Evolutionary conservation across 2,329 filamentous ascomycete genomes (phyloP), one percentile per base, ranked within the genome.

Genomic region (Epichloe uncinata): DNA sequence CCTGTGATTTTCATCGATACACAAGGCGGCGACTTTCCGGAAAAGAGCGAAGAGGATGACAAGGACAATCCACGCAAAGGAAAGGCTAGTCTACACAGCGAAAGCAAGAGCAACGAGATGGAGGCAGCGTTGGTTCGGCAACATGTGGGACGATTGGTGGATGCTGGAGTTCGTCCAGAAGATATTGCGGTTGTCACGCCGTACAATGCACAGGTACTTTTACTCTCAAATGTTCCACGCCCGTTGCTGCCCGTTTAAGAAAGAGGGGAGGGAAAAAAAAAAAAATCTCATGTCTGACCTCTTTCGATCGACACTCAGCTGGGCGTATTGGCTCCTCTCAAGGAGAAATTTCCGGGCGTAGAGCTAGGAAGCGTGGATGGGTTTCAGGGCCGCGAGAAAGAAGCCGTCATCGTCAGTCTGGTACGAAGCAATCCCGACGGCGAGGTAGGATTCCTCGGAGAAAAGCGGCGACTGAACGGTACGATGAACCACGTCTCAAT

Each of bases 361-460:
- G 93, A 98, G 66, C 74, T 98, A n/a, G 93, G 93, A 35, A 95
- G 88, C 59, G 87, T 98, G 2, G 93, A 98, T 66, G 93, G 91
- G 2, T 98, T 98, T 64, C 93, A 98, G 66, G 93, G 93, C 35
- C 81, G 93, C 16, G 93, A 98, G 67, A 98, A 98, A 67, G 93
- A 98, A 66, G 93, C 87, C 2, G 84, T 98, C 15, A 78, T 98
- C 38, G 83, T 98, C 47, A 95, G 85, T 65, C 76, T 97, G n/a
- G 93, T 98, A 50, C 78, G 93, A 56, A 96, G 90, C 67, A 98
- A 98, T 63, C 57, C 80, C 5, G 79, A 89, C 45, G 81, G 83
- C 47, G 89, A 97, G 64, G 90, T 97, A 13, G 93, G 93, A 9
- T 98, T 98, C 61, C 70, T 98, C 37, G 87, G 81, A 13, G 93